These are phyloP conservation scores for Allantophomopsis cytisporea DNA, from an alignment of 2,329 filamentous ascomycete genomes.

Conservation along the genomic window DNA sequence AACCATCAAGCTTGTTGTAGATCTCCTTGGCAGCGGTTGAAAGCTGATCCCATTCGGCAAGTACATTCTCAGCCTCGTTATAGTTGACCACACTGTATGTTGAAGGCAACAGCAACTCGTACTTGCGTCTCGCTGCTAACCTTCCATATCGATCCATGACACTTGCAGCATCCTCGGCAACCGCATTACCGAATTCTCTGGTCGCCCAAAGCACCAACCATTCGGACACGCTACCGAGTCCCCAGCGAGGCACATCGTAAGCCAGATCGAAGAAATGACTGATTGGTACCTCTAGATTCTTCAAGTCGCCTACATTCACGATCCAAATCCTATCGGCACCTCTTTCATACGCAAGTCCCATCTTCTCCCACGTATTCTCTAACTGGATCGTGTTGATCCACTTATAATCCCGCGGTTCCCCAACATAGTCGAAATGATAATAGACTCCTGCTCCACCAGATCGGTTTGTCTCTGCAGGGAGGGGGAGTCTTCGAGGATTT, in stretches of 20 bases:
- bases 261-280: constrained; percentile 55
- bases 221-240: constrained; percentile 35
- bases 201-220: constrained; percentile 44
- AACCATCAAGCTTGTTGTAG: constrained; percentile 35
- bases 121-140: constrained; percentile 45
- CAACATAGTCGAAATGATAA: constrained; percentile 41
- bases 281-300: constrained; percentile 47
- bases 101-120: constrained; percentile 42
- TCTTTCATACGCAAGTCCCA: constrained; percentile 45
- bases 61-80: constrained; percentile 44
- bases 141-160: constrained; percentile 41
- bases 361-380: constrained; percentile 46
- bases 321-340: constrained; percentile 42
- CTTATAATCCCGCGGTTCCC: constrained; percentile 31
- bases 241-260: constrained; percentile 45
- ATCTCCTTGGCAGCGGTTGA: constrained; percentile 38
- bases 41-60: constrained; percentile 39
- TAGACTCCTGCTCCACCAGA: constrained; percentile 51
- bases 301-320: constrained; percentile 51
- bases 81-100: constrained; percentile 51
- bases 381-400: constrained; percentile 56
- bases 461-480: constrained; percentile 39
- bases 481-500: constrained; percentile 46
- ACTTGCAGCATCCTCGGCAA: constrained; percentile 31
- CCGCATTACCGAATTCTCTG: constrained; percentile 38